Percentiles rank a stretch among this genome's conserved stretches.
Conservation (phyloP, 2,329 filamentous ascomycete genomes). For the Dactylellina drechsleri region DNA sequence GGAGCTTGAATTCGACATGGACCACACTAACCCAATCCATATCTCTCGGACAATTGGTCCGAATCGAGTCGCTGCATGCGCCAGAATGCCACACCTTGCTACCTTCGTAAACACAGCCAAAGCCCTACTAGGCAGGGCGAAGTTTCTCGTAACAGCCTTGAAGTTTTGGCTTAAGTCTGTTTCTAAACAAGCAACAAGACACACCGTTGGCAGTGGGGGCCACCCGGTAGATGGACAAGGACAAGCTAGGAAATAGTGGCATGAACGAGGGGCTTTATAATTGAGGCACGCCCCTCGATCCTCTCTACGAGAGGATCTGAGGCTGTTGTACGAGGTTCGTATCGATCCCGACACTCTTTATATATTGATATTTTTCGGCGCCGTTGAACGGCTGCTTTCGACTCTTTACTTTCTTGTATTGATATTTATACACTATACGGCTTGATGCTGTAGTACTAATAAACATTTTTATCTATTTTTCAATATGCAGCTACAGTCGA, state of each 20-base stretch:
- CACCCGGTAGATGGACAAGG: too few species aligned
- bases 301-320: slow-evolving; percentile 1
- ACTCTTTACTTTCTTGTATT: slow-evolving; percentile 4
- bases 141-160: slow-evolving; percentile 24
- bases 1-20: background rate
- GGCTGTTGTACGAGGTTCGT: slow-evolving; percentile 1
- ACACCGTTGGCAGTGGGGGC: too few species aligned
- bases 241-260: background rate
- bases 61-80: slow-evolving; percentile 16
- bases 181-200: background rate
- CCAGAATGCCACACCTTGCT: slow-evolving; percentile 6
- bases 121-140: background rate
- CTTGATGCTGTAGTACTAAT: slow-evolving; percentile 18
- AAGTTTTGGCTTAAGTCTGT: background rate
- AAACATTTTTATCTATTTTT: background rate
- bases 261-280: background rate
- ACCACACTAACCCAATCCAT: background rate
- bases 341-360: slow-evolving; percentile 3
- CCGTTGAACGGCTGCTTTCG: slow-evolving; percentile 11
- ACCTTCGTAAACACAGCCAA: slow-evolving; percentile 4
- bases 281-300: background rate
- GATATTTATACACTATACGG: background rate
- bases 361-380: background rate
- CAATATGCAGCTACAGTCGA: slow-evolving; percentile 21
- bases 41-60: slow-evolving; percentile 16